Evolutionary conservation across 148 eudicot species (phyloP).

Genomic region (Cornus florida): DNA sequence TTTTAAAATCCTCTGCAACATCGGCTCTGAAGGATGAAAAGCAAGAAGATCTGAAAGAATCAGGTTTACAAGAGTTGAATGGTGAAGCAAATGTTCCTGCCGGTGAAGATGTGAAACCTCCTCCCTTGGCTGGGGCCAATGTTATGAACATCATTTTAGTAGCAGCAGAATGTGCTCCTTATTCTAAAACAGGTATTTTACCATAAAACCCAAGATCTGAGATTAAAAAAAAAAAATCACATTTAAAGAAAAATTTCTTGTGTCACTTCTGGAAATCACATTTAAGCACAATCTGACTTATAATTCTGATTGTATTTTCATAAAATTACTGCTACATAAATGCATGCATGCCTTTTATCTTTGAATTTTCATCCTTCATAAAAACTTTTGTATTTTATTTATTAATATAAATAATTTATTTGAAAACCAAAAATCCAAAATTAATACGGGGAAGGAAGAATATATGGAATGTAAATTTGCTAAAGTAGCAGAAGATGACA

Average conservation of each 20-base stretch:
- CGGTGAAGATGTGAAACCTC: slow-evolving; percentile 58
- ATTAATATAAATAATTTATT: no score
- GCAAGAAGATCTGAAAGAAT: slow-evolving; percentile 28
- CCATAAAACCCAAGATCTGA: neutral
- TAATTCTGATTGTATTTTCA: neutral
- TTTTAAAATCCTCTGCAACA: slow-evolving; percentile 28
- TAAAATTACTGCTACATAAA: neutral
- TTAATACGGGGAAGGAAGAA: no score
- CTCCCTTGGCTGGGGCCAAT: slow-evolving; percentile 86
- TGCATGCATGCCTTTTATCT: neutral
- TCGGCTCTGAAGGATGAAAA: slow-evolving; percentile 30
- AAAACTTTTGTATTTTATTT: no score
- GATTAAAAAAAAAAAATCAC: neutral
- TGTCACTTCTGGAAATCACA: neutral
- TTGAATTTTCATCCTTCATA: neutral
- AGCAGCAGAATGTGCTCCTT: slow-evolving; percentile 95
- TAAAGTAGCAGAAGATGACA: no score
- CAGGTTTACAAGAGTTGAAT: slow-evolving; percentile 28
- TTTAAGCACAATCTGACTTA: neutral
- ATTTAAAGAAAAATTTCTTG: neutral
- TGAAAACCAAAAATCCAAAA: neutral
- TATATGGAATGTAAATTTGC: no score
- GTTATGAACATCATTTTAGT: slow-evolving; percentile 94
- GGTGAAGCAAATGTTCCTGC: slow-evolving; percentile 30
- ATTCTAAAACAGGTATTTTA: slow-evolving; percentile 73